These are phyloP conservation scores for Chlamydomonas sphaeroides DNA, from an alignment of 139 green algal genomes.

Conservation along the genomic window DNA sequence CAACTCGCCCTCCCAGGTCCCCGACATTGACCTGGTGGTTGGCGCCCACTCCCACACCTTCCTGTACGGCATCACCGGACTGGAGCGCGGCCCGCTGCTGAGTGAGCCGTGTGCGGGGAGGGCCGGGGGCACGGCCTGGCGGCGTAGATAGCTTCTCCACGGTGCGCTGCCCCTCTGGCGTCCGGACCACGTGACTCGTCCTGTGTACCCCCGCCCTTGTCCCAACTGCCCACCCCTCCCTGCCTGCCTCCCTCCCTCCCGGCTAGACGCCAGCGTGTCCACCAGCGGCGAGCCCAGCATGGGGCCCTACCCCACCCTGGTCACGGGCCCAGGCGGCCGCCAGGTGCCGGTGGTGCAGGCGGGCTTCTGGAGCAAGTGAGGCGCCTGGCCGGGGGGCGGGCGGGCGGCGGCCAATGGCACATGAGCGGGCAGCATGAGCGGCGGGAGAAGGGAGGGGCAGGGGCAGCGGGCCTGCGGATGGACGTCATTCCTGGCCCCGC, in stretches of 20 bases:
- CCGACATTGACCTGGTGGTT: constrained; percentile 43
- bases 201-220: too few relatives aligned
- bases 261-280: not conserved
- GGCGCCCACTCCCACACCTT: constrained; percentile 56
- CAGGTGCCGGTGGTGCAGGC: constrained; percentile 11
- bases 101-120: too few relatives aligned
- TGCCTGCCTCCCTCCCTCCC: too few relatives aligned
- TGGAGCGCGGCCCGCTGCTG: not conserved
- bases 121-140: too few relatives aligned
- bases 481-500: not conserved
- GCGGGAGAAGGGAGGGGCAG: not conserved
- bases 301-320: constrained; percentile 11
- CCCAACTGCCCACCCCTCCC: too few relatives aligned
- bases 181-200: too few relatives aligned
- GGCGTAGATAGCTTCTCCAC: too few relatives aligned
- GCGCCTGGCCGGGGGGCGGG: too few relatives aligned
- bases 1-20: too few relatives aligned
- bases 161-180: too few relatives aligned
- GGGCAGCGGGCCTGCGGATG: not conserved
- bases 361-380: not conserved
- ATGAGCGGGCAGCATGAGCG: too few relatives aligned
- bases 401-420: too few relatives aligned
- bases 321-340: constrained; percentile 18
- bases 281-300: not conserved
- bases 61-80: constrained; percentile 35